These are phyloP conservation scores for Physcia stellaris DNA, from an alignment of 495 filamentous ascomycete genomes.

Conservation along the genomic window DNA sequence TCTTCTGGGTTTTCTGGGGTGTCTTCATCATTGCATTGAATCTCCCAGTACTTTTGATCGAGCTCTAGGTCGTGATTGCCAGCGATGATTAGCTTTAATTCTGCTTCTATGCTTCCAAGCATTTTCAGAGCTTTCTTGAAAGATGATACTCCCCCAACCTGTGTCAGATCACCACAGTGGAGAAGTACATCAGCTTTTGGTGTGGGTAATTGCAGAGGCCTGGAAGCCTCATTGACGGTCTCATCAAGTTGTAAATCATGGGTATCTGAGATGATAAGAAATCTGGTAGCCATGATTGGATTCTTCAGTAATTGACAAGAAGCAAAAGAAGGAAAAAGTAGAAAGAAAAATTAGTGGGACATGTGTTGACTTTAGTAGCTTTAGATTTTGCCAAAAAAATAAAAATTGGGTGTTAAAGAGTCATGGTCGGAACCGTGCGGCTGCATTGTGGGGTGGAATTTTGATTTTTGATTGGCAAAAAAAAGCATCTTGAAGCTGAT, in stretches of 20 bases:
- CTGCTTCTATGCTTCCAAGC: conserved; percentile 41
- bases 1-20: conserved; percentile 14
- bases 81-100: conserved; percentile 64
- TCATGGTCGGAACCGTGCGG: too few species aligned
- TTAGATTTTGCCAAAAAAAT: too few species aligned
- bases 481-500: too few species aligned
- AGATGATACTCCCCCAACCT: conserved; percentile 40
- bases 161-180: conserved; percentile 64
- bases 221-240: not conserved
- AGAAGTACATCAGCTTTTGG: conserved; percentile 50
- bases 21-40: conserved; percentile 8
- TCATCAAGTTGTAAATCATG: conserved; percentile 20
- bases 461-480: too few species aligned
- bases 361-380: too few species aligned
- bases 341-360: too few species aligned
- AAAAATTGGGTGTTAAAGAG: too few species aligned
- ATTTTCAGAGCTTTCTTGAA: conserved; percentile 38
- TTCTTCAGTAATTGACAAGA: too few species aligned
- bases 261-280: conserved; percentile 36
- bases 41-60: conserved; percentile 35
- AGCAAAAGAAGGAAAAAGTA: too few species aligned
- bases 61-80: conserved; percentile 69
- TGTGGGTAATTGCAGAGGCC: conserved; percentile 18
- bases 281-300: conserved; percentile 10
- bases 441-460: too few species aligned